Percentiles rank a stretch among this genome's conserved stretches.
Conservation (phyloP, 768 basidiomycete species). For the Crassisporium funariophilum region DNA sequence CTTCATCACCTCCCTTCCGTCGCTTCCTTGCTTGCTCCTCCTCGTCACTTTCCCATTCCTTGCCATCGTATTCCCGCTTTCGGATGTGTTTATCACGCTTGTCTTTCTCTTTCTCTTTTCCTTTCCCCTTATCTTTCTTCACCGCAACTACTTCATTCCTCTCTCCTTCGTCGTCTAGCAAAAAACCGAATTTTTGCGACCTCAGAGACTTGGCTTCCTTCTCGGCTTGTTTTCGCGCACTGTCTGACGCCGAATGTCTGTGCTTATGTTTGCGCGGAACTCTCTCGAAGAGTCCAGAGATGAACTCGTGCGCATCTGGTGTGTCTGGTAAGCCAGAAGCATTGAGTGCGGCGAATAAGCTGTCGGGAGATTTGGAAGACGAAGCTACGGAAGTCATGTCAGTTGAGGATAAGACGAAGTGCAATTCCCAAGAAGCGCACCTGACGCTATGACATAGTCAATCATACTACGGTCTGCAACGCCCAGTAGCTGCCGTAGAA, state of each 20-base stretch:
- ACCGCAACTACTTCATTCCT: slow-evolving; percentile 43
- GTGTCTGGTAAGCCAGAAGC: slow-evolving; percentile 81
- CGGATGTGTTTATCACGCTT: slow-evolving; percentile 66
- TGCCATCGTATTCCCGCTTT: slow-evolving; percentile 79
- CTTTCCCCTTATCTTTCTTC: slow-evolving; percentile 33
- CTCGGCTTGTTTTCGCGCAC: slow-evolving; percentile 66
- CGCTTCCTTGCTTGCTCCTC: slow-evolving; percentile 77
- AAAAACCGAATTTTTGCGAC: slow-evolving; percentile 74
- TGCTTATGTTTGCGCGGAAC: slow-evolving; percentile 79
- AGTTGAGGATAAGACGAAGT: slow-evolving; percentile 1
- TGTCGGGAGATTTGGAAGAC: slow-evolving; percentile 78
- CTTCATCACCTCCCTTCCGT: slow-evolving; percentile 50
- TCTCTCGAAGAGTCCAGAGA: slow-evolving; percentile 71
- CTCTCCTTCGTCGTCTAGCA: slow-evolving; percentile 77
- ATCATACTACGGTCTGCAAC: slow-evolving; percentile 82
- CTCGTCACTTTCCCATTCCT: slow-evolving; percentile 91
- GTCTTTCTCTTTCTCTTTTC: slow-evolving; percentile 41
- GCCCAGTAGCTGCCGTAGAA: slow-evolving; percentile 65
- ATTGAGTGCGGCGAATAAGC: slow-evolving; percentile 74
- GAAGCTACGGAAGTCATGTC: slow-evolving; percentile 53
- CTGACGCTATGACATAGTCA: slow-evolving; percentile 86
- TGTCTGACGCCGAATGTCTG: slow-evolving; percentile 50
- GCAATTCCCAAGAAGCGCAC: slow-evolving; percentile 36
- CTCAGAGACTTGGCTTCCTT: slow-evolving; percentile 71
- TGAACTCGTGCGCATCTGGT: slow-evolving; percentile 78